A percentile compares a stretch with the other conserved stretches of the same genome.
phyloP scores from a whole-genome alignment of 768 basidiomycete species.

The Boletus tylopilopsis region DNA sequence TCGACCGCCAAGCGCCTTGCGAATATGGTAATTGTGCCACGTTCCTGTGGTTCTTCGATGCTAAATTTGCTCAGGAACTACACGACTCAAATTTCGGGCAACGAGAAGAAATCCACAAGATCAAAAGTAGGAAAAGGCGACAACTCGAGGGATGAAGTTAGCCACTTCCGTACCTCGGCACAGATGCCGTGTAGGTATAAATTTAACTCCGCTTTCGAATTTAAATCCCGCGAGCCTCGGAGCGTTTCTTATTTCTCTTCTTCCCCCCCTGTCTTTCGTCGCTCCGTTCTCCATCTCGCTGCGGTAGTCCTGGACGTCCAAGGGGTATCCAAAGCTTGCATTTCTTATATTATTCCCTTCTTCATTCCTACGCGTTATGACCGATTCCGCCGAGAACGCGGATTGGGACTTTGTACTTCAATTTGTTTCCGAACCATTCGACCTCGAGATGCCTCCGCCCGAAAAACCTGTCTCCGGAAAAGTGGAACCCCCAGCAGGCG shows the following conservation, averaged over 20 bases:
- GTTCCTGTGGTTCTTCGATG: not conserved
- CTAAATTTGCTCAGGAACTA: slow-evolving; percentile 53
- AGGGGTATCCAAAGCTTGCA: not conserved
- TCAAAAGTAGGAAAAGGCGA: slow-evolving; percentile 43
- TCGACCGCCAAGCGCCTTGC: slow-evolving; percentile 91
- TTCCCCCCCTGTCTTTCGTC: slow-evolving; percentile 19
- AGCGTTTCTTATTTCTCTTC: slow-evolving; percentile 5
- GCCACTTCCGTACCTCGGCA: slow-evolving; percentile 13
- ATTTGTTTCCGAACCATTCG: slow-evolving; percentile 48
- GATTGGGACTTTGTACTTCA: slow-evolving; percentile 65
- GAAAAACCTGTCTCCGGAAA: slow-evolving; percentile 35
- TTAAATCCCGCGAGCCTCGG: slow-evolving; percentile 11
- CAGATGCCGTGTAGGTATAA: slow-evolving; percentile 5
- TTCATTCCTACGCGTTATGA: slow-evolving; percentile 13
- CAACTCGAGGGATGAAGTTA: slow-evolving; percentile 5
- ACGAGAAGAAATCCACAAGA: slow-evolving; percentile 76
- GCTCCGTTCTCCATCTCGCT: not conserved
- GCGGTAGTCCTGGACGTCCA: not conserved
- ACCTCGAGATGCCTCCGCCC: slow-evolving; percentile 31
- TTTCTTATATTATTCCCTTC: not conserved
- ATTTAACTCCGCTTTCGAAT: slow-evolving; percentile 17
- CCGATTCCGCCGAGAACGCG: slow-evolving; percentile 37
- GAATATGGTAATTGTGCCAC: slow-evolving; percentile 65
- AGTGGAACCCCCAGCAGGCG: slow-evolving; percentile 13
- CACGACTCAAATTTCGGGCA: slow-evolving; percentile 88